Evolutionary conservation across 2,329 filamentous ascomycete genomes (phyloP).

Genomic region (Scedosporium dehoogii): DNA sequence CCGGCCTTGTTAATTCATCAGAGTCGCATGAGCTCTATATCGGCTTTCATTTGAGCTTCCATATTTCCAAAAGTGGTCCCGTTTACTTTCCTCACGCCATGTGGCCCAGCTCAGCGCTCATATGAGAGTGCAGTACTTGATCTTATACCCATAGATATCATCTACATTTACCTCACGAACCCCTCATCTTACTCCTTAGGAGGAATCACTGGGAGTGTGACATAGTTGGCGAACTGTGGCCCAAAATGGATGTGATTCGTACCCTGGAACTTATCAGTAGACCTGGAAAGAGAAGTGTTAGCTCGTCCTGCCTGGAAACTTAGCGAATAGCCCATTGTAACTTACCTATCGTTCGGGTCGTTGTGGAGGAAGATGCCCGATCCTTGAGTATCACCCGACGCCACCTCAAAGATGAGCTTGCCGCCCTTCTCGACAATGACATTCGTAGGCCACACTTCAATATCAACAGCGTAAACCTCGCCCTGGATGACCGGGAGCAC

Average conservation of each 20-base stretch:
- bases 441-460: conserved; percentile 57
- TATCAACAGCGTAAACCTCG: conserved; percentile 48
- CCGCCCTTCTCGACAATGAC: conserved; percentile 38
- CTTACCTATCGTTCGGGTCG: conserved; percentile 35
- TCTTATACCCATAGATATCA: background rate
- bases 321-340: background rate
- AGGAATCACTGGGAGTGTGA: conserved; percentile 43
- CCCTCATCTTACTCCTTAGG: conserved; percentile 10
- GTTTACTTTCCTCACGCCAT: no score
- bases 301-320: background rate
- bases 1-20: no score
- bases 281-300: conserved; percentile 9
- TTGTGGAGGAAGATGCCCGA: conserved; percentile 46
- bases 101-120: no score
- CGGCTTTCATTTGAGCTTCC: no score
- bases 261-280: conserved; percentile 24
- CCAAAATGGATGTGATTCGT: conserved; percentile 45
- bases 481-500: conserved; percentile 42
- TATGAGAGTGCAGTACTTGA: no score
- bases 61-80: no score
- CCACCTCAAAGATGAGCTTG: conserved; percentile 44
- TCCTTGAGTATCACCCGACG: conserved; percentile 49
- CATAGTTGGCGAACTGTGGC: conserved; percentile 35
- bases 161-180: background rate
- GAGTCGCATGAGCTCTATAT: no score